Evolutionary conservation across 768 basidiomycete species (phyloP).

Genomic region (Omphalotus guepiniiformis): DNA sequence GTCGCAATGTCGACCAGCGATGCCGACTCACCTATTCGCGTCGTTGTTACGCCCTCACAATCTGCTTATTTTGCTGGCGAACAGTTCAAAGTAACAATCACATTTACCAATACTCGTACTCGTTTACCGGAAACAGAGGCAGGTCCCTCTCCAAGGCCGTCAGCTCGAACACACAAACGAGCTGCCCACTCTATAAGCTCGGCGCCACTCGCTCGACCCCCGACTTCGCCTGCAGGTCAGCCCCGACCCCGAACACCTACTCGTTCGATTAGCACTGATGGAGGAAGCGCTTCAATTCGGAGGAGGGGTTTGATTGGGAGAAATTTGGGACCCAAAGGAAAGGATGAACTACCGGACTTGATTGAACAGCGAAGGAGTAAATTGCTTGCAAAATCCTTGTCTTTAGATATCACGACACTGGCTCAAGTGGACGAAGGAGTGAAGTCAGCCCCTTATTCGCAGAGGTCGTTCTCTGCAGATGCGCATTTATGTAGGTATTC

Average conservation of each 20-base stretch:
- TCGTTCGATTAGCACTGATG: not conserved
- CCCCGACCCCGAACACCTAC: slow-evolving; percentile 38
- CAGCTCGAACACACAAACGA: slow-evolving; percentile 52
- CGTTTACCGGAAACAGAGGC: slow-evolving; percentile 36
- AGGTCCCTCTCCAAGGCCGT: slow-evolving; percentile 21
- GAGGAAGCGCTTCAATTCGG: slow-evolving; percentile 28
- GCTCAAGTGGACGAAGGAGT: slow-evolving; percentile 31
- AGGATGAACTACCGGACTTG: slow-evolving; percentile 39
- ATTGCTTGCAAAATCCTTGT: slow-evolving; percentile 58
- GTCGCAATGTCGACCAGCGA: slow-evolving; percentile 2
- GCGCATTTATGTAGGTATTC: slow-evolving; percentile 2
- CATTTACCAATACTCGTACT: slow-evolving; percentile 72
- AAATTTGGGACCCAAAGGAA: slow-evolving; percentile 20
- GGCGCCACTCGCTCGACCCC: slow-evolving; percentile 75
- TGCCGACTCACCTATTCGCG: slow-evolving; percentile 53
- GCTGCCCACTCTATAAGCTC: slow-evolving; percentile 80
- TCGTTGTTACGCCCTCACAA: slow-evolving; percentile 73
- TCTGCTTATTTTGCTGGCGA: slow-evolving; percentile 95
- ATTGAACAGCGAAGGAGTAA: slow-evolving; percentile 52
- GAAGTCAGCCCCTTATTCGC: slow-evolving; percentile 23
- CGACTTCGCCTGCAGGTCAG: slow-evolving; percentile 65
- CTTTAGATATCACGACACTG: slow-evolving; percentile 54
- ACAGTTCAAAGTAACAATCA: slow-evolving; percentile 76
- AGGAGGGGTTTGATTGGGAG: slow-evolving; percentile 57
- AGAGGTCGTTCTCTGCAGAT: slow-evolving; percentile 4